Percentiles rank a stretch among this genome's conserved stretches.
These are phyloP conservation scores for Scheffersomyces lignicola DNA, from an alignment of 1,139 yeast species.

Conservation along the genomic window DNA sequence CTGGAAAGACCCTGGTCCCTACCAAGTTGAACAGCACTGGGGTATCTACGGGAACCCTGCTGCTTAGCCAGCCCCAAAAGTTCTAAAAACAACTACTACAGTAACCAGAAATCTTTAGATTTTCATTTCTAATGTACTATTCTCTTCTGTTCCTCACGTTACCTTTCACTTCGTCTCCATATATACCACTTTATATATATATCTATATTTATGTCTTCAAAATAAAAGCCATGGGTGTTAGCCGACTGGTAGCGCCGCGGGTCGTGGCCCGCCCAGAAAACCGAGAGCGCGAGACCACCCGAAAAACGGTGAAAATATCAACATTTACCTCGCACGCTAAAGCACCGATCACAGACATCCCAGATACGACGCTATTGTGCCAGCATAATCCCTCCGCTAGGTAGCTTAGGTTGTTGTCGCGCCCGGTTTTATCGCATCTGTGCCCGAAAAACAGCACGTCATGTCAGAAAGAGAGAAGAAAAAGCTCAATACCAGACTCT, in stretches of 20 bases:
- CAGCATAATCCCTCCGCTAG: too few relatives aligned
- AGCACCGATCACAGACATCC: too few relatives aligned
- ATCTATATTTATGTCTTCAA: slow-evolving; percentile 1
- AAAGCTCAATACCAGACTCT: slow-evolving; percentile 42
- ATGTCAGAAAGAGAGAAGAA: slow-evolving; percentile 41
- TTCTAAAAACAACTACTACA: too few relatives aligned
- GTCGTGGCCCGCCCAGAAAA: too few relatives aligned
- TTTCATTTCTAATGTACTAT: neutral
- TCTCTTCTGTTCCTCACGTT: neutral
- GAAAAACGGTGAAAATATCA: too few relatives aligned
- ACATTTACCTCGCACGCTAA: too few relatives aligned
- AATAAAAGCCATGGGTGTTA: too few relatives aligned
- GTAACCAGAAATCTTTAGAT: slow-evolving; percentile 2
- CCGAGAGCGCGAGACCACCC: too few relatives aligned
- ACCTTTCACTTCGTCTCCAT: neutral
- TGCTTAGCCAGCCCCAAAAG: slow-evolving; percentile 5
- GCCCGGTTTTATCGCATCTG: neutral
- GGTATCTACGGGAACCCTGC: slow-evolving; percentile 50
- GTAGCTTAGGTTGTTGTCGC: too few relatives aligned
- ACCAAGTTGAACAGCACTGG: slow-evolving; percentile 72
- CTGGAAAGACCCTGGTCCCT: slow-evolving; percentile 74
- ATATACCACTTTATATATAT: neutral
- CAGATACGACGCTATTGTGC: too few relatives aligned
- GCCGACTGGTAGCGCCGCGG: too few relatives aligned
- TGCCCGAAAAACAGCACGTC: slow-evolving; percentile 3